phyloP scores from a whole-genome alignment of 345 rosid genomes.

The Mangifera indica region DNA sequence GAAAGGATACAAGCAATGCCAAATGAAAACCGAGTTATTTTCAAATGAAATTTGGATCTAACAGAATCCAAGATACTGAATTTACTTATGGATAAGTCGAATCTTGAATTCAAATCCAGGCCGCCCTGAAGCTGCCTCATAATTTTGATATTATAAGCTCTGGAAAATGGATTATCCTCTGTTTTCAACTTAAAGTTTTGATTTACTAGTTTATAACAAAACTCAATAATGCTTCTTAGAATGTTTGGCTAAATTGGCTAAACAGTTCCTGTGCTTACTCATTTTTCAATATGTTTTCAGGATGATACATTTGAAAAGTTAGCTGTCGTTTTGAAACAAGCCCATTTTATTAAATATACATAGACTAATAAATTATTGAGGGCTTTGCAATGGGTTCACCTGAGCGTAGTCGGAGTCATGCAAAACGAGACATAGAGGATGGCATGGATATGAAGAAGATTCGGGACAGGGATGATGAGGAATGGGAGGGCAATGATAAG shows the following conservation, averaged over 20 bases:
- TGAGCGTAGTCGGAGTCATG: constrained; percentile 43
- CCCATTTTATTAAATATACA: background rate
- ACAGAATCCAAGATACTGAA: background rate
- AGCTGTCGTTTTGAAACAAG: background rate
- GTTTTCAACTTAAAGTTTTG: background rate
- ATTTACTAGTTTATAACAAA: background rate
- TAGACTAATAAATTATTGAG: background rate
- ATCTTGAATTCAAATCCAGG: background rate
- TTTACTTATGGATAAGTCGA: background rate
- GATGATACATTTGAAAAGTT: background rate
- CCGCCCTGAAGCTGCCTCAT: background rate
- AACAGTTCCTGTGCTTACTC: background rate
- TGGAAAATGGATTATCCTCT: background rate
- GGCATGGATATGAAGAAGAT: constrained; percentile 43
- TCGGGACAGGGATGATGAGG: constrained; percentile 52
- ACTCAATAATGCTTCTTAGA: background rate
- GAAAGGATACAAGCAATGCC: background rate
- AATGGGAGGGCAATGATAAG: constrained; percentile 57
- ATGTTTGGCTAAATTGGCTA: background rate
- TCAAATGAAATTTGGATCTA: background rate
- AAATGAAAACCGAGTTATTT: background rate
- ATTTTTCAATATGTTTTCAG: background rate
- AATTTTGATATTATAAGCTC: background rate
- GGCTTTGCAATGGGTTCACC: constrained; percentile 57
- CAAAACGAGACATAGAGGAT: constrained; percentile 47